These are phyloP conservation scores for Colletotrichum tanaceti DNA, from an alignment of 2,329 filamentous ascomycete species.

Conservation along the genomic window DNA sequence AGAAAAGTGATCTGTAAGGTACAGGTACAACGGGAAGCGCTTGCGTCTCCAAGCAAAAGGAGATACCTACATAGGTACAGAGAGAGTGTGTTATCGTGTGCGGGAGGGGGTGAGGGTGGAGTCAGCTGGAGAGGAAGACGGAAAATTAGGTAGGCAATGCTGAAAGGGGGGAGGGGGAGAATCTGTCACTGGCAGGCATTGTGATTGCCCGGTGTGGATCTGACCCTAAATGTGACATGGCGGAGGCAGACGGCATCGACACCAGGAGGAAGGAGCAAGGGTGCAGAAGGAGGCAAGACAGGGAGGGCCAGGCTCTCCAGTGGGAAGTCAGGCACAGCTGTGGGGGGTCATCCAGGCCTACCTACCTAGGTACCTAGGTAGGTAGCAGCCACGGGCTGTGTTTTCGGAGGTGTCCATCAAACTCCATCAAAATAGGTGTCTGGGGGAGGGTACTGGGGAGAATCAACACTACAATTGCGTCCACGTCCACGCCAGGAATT, in stretches of 20 bases:
- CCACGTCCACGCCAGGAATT: not conserved
- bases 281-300: not conserved
- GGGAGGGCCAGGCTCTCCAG: not conserved
- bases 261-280: not conserved
- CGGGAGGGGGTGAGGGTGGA: not conserved
- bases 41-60: slow-evolving; percentile 4
- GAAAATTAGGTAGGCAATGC: not conserved
- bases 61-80: no score
- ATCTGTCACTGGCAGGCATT: not conserved
- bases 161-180: not conserved
- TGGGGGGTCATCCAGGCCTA: slow-evolving; percentile 17
- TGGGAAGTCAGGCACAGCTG: not conserved
- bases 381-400: slow-evolving; percentile 22
- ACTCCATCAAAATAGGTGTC: not conserved
- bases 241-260: slow-evolving; percentile 9
- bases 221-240: slow-evolving; percentile 18
- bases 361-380: no score
- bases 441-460: no score
- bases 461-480: not conserved
- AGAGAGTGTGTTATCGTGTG: slow-evolving; percentile 1
- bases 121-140: slow-evolving; percentile 4
- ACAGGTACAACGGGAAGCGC: slow-evolving; percentile 24
- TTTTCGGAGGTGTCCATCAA: not conserved
- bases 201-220: slow-evolving; percentile 18
- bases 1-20: slow-evolving; percentile 28